Percentiles rank a stretch among this genome's conserved stretches.
Evolutionary conservation across 1,139 yeast genomes (phyloP).

Genomic region (Candida frijolesensis): DNA sequence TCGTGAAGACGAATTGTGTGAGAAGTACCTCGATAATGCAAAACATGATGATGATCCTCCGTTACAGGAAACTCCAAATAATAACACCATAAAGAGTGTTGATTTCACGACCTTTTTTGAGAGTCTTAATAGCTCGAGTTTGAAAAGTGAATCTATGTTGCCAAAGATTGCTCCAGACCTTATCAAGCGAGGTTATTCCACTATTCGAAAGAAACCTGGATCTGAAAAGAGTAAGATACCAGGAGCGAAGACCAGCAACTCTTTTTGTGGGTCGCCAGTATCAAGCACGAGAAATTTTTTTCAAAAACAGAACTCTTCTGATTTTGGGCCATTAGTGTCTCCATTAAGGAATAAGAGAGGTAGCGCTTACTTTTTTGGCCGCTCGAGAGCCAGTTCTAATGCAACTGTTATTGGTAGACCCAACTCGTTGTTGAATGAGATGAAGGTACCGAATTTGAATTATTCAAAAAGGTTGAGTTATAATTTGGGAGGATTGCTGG

Average conservation of each 20-base stretch:
- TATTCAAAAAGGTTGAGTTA: constrained; percentile 17
- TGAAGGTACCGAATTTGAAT: constrained; percentile 16
- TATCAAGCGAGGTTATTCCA: constrained; percentile 24
- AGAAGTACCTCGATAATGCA: not conserved
- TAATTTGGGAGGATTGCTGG: constrained; percentile 25
- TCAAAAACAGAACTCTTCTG: not conserved
- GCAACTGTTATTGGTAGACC: constrained; percentile 18
- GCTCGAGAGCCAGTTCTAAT: constrained; percentile 10
- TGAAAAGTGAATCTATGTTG: constrained; percentile 18
- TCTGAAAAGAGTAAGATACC: constrained; percentile 29
- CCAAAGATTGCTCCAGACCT: constrained; percentile 33
- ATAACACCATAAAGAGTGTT: constrained; percentile 1
- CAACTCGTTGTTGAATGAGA: constrained; percentile 15
- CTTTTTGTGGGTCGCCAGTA: constrained; percentile 32
- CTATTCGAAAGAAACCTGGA: constrained; percentile 23
- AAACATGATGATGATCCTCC: not conserved
- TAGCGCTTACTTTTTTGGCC: constrained; percentile 3
- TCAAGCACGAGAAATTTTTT: constrained; percentile 10
- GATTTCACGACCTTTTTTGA: constrained; percentile 12
- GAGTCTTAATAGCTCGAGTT: constrained; percentile 11
- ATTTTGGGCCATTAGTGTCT: constrained; percentile 3
- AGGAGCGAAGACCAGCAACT: constrained; percentile 32
- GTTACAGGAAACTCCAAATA: not conserved
- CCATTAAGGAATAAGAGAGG: constrained; percentile 6
- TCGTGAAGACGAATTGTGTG: not conserved